phyloP scores from a whole-genome alignment of 176 grass and related monocot species.

The Avena insularis region DNA sequence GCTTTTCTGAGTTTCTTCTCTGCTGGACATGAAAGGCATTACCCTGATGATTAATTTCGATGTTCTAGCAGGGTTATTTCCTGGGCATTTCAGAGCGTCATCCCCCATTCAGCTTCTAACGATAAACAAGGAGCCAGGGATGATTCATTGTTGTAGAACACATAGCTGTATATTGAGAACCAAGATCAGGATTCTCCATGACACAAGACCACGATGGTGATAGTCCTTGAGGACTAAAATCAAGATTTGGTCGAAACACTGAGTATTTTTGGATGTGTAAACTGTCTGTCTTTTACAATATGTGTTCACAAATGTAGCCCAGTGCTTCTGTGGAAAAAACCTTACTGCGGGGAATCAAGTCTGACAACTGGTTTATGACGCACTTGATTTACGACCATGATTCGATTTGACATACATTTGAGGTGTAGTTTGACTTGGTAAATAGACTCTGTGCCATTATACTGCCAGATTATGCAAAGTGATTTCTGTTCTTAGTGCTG shows the following conservation, averaged over 20 bases:
- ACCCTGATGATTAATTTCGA: neutral
- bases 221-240: neutral
- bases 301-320: neutral
- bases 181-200: neutral
- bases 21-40: neutral
- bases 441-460: neutral
- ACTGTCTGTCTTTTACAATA: neutral
- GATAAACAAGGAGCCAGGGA: neutral
- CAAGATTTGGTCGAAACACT: neutral
- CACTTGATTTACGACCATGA: neutral
- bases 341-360: neutral
- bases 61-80: constrained; percentile 16
- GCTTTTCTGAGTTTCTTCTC: neutral
- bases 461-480: neutral
- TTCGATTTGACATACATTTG: neutral
- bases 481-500: neutral
- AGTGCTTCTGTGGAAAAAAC: neutral
- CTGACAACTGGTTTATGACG: neutral
- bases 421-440: neutral
- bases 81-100: neutral
- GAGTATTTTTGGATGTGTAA: neutral
- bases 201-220: neutral
- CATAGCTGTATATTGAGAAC: neutral
- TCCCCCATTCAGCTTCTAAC: neutral
- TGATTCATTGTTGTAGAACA: neutral